Evolutionary conservation across 148 eudicot species (phyloP).

Genomic region (Euryodendron excelsum): DNA sequence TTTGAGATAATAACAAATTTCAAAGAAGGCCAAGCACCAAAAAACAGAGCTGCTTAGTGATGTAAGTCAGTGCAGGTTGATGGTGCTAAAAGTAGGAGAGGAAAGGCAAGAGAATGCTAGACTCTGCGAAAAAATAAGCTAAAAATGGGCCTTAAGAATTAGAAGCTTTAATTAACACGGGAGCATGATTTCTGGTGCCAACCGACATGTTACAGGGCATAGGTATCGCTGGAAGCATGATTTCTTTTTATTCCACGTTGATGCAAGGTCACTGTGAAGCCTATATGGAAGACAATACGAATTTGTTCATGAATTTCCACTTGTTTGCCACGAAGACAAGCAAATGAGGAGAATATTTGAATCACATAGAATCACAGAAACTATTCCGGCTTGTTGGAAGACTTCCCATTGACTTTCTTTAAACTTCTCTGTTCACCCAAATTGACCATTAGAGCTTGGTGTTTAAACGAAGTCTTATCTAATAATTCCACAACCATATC

Average conservation of each 20-base stretch:
- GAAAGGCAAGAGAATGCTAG: background rate
- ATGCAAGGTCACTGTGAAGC: background rate
- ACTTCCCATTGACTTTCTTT: background rate
- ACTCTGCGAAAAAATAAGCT: background rate
- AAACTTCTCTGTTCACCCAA: background rate
- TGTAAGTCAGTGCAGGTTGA: too few species aligned
- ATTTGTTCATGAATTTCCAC: background rate
- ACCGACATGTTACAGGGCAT: too few species aligned
- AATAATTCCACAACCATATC: conserved; percentile 4
- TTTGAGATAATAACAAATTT: background rate
- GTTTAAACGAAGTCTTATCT: background rate
- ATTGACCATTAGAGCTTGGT: background rate
- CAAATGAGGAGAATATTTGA: background rate
- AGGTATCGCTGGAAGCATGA: too few species aligned
- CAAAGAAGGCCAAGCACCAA: background rate
- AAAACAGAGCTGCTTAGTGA: too few species aligned
- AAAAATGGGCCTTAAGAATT: background rate
- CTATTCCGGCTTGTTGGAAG: background rate
- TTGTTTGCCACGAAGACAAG: background rate
- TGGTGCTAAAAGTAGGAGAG: background rate
- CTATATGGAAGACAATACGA: background rate
- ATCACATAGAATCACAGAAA: background rate
- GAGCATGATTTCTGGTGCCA: background rate
- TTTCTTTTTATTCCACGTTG: background rate
- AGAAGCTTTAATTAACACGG: background rate